Evolutionary conservation across 1,139 yeast genomes (phyloP).

Genomic region (Tardiomyces blankii): DNA sequence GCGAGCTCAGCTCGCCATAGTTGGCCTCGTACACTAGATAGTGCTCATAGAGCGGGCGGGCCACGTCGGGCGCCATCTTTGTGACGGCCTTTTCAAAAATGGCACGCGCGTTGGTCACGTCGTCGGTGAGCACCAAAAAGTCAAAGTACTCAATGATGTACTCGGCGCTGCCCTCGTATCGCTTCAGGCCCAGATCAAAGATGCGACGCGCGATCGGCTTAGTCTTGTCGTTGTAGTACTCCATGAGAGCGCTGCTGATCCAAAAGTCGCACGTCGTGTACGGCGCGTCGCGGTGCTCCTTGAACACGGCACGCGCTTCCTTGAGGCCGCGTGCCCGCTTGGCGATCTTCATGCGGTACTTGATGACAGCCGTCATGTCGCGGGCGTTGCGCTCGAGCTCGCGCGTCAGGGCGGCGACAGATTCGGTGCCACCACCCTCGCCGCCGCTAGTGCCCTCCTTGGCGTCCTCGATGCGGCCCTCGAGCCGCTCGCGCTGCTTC

Average conservation of each 20-base stretch:
- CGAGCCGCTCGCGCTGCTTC: slow-evolving; percentile 19
- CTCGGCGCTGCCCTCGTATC: slow-evolving; percentile 39
- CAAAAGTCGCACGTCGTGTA: slow-evolving; percentile 67
- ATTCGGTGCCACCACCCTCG: slow-evolving; percentile 1
- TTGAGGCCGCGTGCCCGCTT: slow-evolving; percentile 29
- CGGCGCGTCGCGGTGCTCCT: slow-evolving; percentile 60
- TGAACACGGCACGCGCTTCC: slow-evolving; percentile 35
- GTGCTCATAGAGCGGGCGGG: slow-evolving; percentile 35
- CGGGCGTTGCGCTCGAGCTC: slow-evolving; percentile 8
- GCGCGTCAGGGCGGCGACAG: slow-evolving; percentile 7
- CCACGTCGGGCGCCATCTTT: slow-evolving; percentile 27
- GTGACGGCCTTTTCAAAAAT: slow-evolving; percentile 59
- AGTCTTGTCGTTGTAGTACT: slow-evolving; percentile 50
- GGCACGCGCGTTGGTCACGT: slow-evolving; percentile 72
- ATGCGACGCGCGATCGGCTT: slow-evolving; percentile 64
- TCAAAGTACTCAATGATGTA: slow-evolving; percentile 63
- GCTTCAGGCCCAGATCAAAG: slow-evolving; percentile 68
- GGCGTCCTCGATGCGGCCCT: slow-evolving; percentile 4
- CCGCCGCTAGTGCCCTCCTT: not conserved
- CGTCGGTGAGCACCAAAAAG: slow-evolving; percentile 60
- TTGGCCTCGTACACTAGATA: slow-evolving; percentile 44
- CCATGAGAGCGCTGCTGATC: slow-evolving; percentile 76
- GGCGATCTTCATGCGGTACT: slow-evolving; percentile 23
- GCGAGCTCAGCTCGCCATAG: slow-evolving; percentile 57
- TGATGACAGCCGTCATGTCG: not conserved